A percentile compares a stretch with the other conserved stretches of the same genome.
These are phyloP conservation scores for Xylaria curta DNA, from an alignment of 495 filamentous ascomycete genomes.

Conservation along the genomic window DNA sequence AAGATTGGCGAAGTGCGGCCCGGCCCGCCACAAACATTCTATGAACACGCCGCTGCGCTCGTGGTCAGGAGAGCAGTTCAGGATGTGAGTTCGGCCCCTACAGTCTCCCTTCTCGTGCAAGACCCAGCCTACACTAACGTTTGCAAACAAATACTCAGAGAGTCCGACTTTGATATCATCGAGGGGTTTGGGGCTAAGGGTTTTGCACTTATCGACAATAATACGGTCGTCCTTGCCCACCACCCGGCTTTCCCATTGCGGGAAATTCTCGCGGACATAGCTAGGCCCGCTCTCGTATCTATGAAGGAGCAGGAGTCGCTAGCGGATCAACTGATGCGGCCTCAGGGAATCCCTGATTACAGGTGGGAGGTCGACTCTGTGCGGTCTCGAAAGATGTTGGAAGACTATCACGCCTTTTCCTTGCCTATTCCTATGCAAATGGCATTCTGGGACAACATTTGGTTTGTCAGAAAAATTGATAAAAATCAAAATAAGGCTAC, in stretches of 20 bases:
- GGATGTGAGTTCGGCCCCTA: constrained; percentile 34
- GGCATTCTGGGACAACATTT: constrained; percentile 7
- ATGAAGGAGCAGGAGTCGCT: background rate
- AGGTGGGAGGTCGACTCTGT: background rate
- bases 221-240: constrained; percentile 44
- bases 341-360: too few relatives aligned
- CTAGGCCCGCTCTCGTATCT: constrained; percentile 36
- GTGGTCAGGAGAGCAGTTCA: constrained; percentile 17
- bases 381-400: background rate
- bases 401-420: background rate
- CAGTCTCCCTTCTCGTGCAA: constrained; percentile 35
- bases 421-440: background rate
- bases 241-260: constrained; percentile 45
- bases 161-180: constrained; percentile 48
- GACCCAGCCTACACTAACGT: constrained; percentile 45
- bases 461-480: background rate
- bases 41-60: constrained; percentile 25
- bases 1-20: background rate
- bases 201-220: constrained; percentile 49
- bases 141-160: constrained; percentile 41
- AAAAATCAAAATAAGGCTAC: background rate
- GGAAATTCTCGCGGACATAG: constrained; percentile 45
- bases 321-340: background rate
- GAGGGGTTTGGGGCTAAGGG: constrained; percentile 46
- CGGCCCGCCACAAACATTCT: background rate